These are phyloP conservation scores for Boletus smithii DNA, from an alignment of 1,284 basidiomycete genomes.

Conservation along the genomic window DNA sequence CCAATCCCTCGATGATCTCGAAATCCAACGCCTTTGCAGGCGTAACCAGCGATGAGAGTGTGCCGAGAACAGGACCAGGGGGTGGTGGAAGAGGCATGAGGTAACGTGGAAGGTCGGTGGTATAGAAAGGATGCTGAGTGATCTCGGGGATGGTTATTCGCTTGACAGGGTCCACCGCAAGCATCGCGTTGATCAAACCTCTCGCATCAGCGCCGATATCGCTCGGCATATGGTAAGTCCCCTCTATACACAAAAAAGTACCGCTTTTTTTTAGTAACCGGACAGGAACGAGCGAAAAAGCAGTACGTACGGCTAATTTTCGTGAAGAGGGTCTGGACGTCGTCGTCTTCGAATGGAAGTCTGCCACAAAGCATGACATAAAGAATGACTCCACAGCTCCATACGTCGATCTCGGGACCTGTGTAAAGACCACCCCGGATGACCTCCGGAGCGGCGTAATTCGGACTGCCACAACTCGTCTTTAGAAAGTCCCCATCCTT, in stretches of 20 bases:
- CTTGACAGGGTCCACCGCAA: conserved; percentile 88
- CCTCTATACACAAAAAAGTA: conserved; percentile 55
- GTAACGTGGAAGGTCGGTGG: conserved; percentile 80
- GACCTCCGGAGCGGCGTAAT: conserved; percentile 95
- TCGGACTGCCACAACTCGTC: conserved; percentile 93
- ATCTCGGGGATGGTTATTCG: conserved; percentile 91
- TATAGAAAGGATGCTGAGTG: conserved; percentile 85
- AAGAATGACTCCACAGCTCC: conserved; percentile 93
- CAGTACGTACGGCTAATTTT: conserved; percentile 88
- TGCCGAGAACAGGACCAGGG: conserved; percentile 73
- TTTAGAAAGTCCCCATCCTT: conserved; percentile 92
- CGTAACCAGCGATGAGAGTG: conserved; percentile 64
- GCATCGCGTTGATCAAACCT: conserved; percentile 80
- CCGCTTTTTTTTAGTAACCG: conserved; percentile 1
- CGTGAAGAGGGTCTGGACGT: conserved; percentile 86
- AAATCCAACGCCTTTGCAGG: conserved; percentile 65
- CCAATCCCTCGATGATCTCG: conserved; percentile 79
- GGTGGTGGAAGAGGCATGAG: conserved; percentile 80
- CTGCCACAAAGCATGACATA: conserved; percentile 94
- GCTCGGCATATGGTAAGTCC: conserved; percentile 78
- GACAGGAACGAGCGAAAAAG: conserved; percentile 35
- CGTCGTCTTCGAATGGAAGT: conserved; percentile 93
- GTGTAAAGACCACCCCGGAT: conserved; percentile 91
- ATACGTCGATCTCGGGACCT: conserved; percentile 96
- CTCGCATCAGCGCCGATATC: conserved; percentile 77